These are phyloP conservation scores for Suillus ampliporus DNA, from an alignment of 768 basidiomycete species.

Conservation along the genomic window DNA sequence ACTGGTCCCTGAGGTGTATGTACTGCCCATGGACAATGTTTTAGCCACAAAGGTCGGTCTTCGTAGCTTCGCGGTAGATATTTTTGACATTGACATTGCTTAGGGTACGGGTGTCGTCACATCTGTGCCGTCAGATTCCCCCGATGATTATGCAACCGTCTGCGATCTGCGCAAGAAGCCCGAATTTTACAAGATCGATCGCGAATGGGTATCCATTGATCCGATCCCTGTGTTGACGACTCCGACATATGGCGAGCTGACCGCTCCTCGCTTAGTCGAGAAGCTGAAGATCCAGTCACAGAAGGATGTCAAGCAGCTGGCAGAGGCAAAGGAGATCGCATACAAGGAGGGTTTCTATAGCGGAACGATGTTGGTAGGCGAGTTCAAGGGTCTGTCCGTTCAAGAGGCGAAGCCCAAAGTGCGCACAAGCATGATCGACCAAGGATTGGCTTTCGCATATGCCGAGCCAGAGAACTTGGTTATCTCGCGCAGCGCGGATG, in stretches of 20 bases:
- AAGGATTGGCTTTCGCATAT: slow-evolving; percentile 83
- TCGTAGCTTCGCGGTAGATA: slow-evolving; percentile 11
- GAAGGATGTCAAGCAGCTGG: slow-evolving; percentile 90
- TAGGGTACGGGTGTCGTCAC: slow-evolving; percentile 98
- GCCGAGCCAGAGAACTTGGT: slow-evolving; percentile 95
- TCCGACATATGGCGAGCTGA: slow-evolving; percentile 88
- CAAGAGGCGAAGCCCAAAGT: slow-evolving; percentile 93
- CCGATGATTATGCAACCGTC: slow-evolving; percentile 92
- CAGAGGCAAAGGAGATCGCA: slow-evolving; percentile 95
- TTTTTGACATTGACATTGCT: slow-evolving; percentile 2
- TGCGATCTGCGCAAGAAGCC: slow-evolving; percentile 95
- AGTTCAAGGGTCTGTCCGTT: slow-evolving; percentile 87
- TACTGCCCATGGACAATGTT: slow-evolving; percentile 97
- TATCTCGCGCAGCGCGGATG: slow-evolving; percentile 88
- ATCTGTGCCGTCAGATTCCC: slow-evolving; percentile 97
- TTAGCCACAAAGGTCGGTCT: slow-evolving; percentile 80
- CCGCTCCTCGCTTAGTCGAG: slow-evolving; percentile 81
- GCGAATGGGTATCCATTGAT: slow-evolving; percentile 83
- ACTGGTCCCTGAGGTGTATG: slow-evolving; percentile 85
- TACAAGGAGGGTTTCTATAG: slow-evolving; percentile 99
- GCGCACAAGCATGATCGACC: slow-evolving; percentile 78
- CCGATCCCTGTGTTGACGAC: slow-evolving; percentile 89
- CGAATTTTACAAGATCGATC: slow-evolving; percentile 93
- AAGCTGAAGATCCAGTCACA: slow-evolving; percentile 94
- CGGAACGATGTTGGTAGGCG: slow-evolving; percentile 89